A percentile compares a stretch with the other conserved stretches of the same genome.
Evolutionary conservation across 495 filamentous ascomycete species (phyloP).

Genomic region (Tuber magnatum): DNA sequence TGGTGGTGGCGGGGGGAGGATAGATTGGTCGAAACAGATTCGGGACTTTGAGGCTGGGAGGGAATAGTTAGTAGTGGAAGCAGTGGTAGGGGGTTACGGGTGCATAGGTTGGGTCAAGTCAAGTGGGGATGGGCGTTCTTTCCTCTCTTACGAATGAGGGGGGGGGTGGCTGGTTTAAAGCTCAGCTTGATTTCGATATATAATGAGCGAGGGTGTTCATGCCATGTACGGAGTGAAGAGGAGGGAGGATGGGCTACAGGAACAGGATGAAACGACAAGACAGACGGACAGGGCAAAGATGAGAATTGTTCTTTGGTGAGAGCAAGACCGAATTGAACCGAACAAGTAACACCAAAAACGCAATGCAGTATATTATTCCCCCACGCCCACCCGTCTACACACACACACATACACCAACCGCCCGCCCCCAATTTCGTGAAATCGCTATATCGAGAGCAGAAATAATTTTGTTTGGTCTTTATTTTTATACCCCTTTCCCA

Average conservation of each 20-base stretch:
- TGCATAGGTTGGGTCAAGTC: neutral
- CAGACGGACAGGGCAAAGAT: neutral
- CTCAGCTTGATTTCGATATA: neutral
- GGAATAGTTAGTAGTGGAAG: conserved; percentile 47
- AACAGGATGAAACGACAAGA: neutral
- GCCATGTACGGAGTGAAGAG: neutral
- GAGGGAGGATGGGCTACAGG: neutral
- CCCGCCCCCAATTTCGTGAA: neutral
- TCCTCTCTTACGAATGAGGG: neutral
- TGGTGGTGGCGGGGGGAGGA: conserved; percentile 15
- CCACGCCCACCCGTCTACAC: neutral
- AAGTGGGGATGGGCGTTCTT: neutral
- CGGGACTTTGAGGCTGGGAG: conserved; percentile 73
- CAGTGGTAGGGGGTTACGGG: neutral
- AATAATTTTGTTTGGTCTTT: neutral
- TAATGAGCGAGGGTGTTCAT: neutral
- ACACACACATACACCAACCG: neutral
- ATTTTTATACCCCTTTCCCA: conserved; percentile 24
- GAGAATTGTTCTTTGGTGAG: neutral
- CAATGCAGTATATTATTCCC: neutral
- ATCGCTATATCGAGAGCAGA: neutral
- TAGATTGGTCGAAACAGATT: conserved; percentile 87
- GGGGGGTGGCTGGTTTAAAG: neutral
- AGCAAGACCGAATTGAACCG: neutral
- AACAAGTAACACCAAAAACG: conserved; percentile 5